Base-by-base conservation (phyloP, 2,329 filamentous ascomycete species). In the Alternaria solani region DNA sequence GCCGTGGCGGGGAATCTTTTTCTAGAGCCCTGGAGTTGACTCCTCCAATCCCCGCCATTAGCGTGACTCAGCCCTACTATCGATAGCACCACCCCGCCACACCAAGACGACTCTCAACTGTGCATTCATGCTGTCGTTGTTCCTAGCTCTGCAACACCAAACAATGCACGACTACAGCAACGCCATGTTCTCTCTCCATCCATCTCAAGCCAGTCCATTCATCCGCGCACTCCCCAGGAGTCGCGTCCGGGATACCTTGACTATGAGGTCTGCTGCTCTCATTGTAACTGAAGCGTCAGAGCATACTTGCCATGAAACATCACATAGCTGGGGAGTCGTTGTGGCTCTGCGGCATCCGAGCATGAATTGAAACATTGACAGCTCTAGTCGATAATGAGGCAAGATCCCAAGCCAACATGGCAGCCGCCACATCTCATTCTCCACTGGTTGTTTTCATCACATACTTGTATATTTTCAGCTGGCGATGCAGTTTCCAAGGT, bases 1-100 rank as follows among this genome's bases (percentile, higher is more conserved):
- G 60, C 58, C 58, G 61, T 68, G 67, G 70, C 66, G 72, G 71
- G 68, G 70, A 58, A 67, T 69, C 69, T 73, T 71, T 70, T 73
- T 66, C 46, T 49, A 49, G 46, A 49, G 32, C 32, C 20, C 65
- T 51, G 65, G 59, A 57, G 63, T 63, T 74, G 70, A 70, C 71
- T 71, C 66, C 39, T 64, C 54, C 43, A 25, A 34, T 58, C 65
- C 59, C 61, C 63, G 57, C 64, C 59, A 59, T 55, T 54, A 56
- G 59, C 65, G 41, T 69, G 65, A 69, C 52, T 65, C 61, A 67
- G 43, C 60, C 60, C 46, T n/a, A 34, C 23, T 68, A 73, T 71
- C 70, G 67, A 73, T 73, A 66, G 47, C 34, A 38, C 26, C 34
- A 38, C 26, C 47, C 34, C 30, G n/a, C 47, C 39, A 23, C 16